Conservation (phyloP, 176 grass and related monocot species). For the Eragrostis nindensis region DNA sequence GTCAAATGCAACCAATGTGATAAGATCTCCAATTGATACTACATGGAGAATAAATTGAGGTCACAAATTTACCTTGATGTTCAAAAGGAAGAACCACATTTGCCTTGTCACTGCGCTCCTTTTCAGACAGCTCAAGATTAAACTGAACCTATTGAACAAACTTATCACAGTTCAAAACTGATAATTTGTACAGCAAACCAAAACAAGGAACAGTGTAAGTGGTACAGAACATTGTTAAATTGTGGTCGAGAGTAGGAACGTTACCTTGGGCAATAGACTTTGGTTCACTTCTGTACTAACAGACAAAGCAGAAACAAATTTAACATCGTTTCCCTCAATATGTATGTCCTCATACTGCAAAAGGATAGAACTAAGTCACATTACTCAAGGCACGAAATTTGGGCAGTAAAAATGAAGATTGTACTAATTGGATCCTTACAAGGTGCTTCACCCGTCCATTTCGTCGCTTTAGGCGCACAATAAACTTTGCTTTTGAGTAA, state of each 20-base stretch:
- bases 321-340: conserved; percentile 64
- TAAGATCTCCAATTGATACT: background rate
- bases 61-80: conserved; percentile 73
- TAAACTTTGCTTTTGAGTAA: conserved; percentile 65
- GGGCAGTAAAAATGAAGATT: background rate
- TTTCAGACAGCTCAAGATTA: conserved; percentile 93
- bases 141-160: conserved; percentile 77
- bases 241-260: conserved; percentile 15
- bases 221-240: background rate
- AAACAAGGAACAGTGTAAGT: background rate
- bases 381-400: conserved; percentile 17
- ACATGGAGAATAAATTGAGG: background rate
- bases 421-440: conserved; percentile 48
- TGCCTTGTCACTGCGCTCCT: conserved; percentile 75
- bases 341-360: conserved; percentile 67
- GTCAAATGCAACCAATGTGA: conserved; percentile 13
- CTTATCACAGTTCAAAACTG: conserved; percentile 22
- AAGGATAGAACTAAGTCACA: background rate
- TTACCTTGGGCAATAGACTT: conserved; percentile 87
- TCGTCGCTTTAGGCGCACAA: conserved; percentile 71
- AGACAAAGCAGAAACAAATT: conserved; percentile 63
- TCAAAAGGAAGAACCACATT: conserved; percentile 96
- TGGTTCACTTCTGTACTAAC: conserved; percentile 60
- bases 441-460: conserved; percentile 90
- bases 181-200: conserved; percentile 15